Evolutionary conservation across 2,329 filamentous ascomycete species (phyloP), one percentile per base, ranked within the genome.

Genomic region (Aspergillus pseudoterreus): DNA sequence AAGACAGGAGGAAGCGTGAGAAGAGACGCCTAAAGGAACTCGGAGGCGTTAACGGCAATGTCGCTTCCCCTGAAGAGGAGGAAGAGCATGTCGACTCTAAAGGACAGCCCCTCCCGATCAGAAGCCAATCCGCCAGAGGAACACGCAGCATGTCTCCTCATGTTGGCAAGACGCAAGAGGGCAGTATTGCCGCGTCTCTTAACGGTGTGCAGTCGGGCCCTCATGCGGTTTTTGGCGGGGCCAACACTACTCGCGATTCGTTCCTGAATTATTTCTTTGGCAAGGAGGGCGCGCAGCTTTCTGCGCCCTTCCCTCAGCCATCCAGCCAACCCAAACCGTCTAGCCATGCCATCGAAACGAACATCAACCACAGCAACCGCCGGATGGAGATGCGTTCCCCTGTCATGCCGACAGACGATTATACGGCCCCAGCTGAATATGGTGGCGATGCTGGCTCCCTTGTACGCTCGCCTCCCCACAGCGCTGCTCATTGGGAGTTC

Each of bases 201-300:
- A 91, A 90, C 60, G 86, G 86, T 10, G 71, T 71, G 51, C 78
- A 86, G 49, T 78, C 83, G 33, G 75, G 75, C 30, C 86, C 86
- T 41, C 84, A 85, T 10, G 78, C 83, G 24, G 79, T 80, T 49
- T 80, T 87, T 56, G 82, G 82, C 57, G 77, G 76, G 4, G 69
- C 81, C 45, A 85, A 85, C 51, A 82, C 77, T 54, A 83, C 89
- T 38, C 83, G 86, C 56, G 94, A 99, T 73, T 95, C 91, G 0
- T 99, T 99, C 78, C 73, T 99, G 56, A 97, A 92, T 73, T 99
- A 99, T 73, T 99, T 99, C 75, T 99, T 99, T 65, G 92, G 94
- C 63, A 97, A 99, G 69, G 94, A 99, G 43, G 78, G 82, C 36
- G 72, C 78, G 30, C 75, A 78, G 52, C 64, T 75, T 53, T 65